Percentiles rank a stretch among this genome's conserved stretches.
Evolutionary conservation across 2,329 filamentous ascomycete genomes (phyloP).

Genomic region (Calonectria hawksworthii): DNA sequence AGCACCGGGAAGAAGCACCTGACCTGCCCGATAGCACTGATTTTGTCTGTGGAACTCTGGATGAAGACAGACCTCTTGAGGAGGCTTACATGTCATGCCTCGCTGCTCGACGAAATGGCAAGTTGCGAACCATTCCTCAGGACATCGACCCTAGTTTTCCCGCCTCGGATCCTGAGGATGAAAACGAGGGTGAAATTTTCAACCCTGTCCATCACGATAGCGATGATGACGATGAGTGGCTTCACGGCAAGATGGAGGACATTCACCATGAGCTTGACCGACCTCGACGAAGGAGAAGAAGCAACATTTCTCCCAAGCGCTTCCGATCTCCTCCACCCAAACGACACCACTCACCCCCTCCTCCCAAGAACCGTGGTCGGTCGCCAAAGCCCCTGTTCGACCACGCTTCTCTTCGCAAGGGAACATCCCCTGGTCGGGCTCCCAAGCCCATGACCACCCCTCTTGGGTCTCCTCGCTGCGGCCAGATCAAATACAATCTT

Average conservation of each 20-base stretch:
- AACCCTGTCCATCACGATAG: slow-evolving; percentile 72
- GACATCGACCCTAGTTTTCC: slow-evolving; percentile 99
- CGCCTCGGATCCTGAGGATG: slow-evolving; percentile 90
- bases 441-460: slow-evolving; percentile 60
- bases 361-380: slow-evolving; percentile 62
- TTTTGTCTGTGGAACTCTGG: slow-evolving; percentile 97
- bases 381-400: slow-evolving; percentile 71
- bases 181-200: slow-evolving; percentile 80
- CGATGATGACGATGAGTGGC: slow-evolving; percentile 78
- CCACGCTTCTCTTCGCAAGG: slow-evolving; percentile 77
- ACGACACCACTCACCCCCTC: slow-evolving; percentile 50
- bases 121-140: slow-evolving; percentile 88
- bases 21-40: slow-evolving; percentile 97
- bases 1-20: slow-evolving; percentile 69
- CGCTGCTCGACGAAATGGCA: slow-evolving; percentile 84
- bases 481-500: slow-evolving; percentile 54
- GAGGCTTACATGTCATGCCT: slow-evolving; percentile 91
- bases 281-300: slow-evolving; percentile 63
- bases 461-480: slow-evolving; percentile 56
- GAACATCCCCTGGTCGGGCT: slow-evolving; percentile 81
- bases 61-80: slow-evolving; percentile 95
- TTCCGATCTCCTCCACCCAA: slow-evolving; percentile 61
- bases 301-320: slow-evolving; percentile 60
- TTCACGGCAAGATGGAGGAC: slow-evolving; percentile 80
- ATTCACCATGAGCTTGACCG: slow-evolving; percentile 71